Base-by-base conservation (phyloP, 768 basidiomycete genomes). In the Favolaschia claudopus region DNA sequence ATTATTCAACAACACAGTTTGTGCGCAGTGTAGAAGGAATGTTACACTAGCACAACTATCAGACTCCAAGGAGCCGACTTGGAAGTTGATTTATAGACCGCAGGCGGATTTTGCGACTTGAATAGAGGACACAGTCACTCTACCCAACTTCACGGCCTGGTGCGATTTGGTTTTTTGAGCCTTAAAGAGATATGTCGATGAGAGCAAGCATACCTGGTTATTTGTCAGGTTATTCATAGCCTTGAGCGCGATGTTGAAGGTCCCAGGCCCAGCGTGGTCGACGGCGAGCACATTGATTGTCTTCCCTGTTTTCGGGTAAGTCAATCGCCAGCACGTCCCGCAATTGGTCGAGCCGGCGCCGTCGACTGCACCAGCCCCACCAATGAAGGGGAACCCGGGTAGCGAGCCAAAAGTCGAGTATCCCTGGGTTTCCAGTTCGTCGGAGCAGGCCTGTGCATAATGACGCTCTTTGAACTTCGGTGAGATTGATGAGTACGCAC, bases 301-400 rank as follows among this genome's bases (percentile, higher is more conserved):
- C 54, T 58, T 77, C 22, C 65, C 66, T 1, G 52, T 63, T 3
- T 75, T 75, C 6, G 59, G 75, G 70, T 79, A 88, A 5, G 81
- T 79, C 61, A 89, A 67, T 55, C 77, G 52, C 86, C 86, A 89
- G 71, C 89, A 89, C 24, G 80, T 78, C 2, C 85, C 86, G 63
- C 88, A 89, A 39, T 76, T 72, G 2, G 69, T 57, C 1, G 85
- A 87, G 68, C 84, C 77, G 71, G 74, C 88, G 25, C 79, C 81
- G 6, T 69, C 70, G 54, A 89, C 74, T 32, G 79, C 84, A 15
- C 77, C 74, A 1, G 78, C 82, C 1, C 83, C 87, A 27, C 85
- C 87, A 65, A 89, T 85, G 70, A 76, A 68, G 1, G 88, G 86
- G 76, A 87, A 90, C 43, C 71, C 73, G 3, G 87, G 86, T 27